phyloP scores from a whole-genome alignment of 768 basidiomycete species.

The Mycena vitilis region DNA sequence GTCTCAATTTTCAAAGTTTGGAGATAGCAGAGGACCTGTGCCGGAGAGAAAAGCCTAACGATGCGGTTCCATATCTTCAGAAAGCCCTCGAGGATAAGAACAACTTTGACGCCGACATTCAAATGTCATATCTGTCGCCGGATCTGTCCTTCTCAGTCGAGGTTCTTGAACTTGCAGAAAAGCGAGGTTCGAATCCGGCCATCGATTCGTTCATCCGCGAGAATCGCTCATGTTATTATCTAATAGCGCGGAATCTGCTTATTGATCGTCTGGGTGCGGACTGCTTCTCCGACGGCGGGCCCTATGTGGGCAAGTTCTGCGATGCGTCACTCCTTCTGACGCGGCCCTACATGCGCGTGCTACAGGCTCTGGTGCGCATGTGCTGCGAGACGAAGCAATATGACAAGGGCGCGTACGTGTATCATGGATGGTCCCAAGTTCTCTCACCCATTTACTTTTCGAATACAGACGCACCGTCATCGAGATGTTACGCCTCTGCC shows the following conservation, averaged over 20 bases:
- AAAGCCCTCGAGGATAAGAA: slow-evolving; percentile 54
- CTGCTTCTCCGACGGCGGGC: slow-evolving; percentile 51
- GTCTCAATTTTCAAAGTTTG: too few relatives aligned
- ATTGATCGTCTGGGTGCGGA: slow-evolving; percentile 44
- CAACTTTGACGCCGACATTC: slow-evolving; percentile 54
- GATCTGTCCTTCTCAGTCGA: slow-evolving; percentile 41
- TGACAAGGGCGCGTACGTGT: slow-evolving; percentile 6
- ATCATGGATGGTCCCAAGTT: not conserved
- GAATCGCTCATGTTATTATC: not conserved
- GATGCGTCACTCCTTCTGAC: slow-evolving; percentile 8
- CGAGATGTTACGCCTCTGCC: slow-evolving; percentile 28
- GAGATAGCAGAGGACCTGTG: slow-evolving; percentile 39
- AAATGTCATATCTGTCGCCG: slow-evolving; percentile 49
- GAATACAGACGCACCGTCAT: slow-evolving; percentile 9
- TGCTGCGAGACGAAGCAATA: slow-evolving; percentile 21
- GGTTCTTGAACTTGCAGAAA: slow-evolving; percentile 43
- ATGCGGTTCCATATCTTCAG: slow-evolving; percentile 53
- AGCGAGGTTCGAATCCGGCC: slow-evolving; percentile 32
- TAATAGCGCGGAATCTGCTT: slow-evolving; percentile 44
- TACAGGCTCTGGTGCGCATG: slow-evolving; percentile 19
- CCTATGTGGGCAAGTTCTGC: slow-evolving; percentile 51
- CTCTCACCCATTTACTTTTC: not conserved
- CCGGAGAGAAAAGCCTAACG: slow-evolving; percentile 44
- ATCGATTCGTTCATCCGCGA: not conserved
- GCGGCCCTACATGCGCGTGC: slow-evolving; percentile 29